A percentile compares a stretch with the other conserved stretches of the same genome.
Evolutionary conservation across 257 asterid genomes (phyloP).

Genomic region (Ballota nigra): DNA sequence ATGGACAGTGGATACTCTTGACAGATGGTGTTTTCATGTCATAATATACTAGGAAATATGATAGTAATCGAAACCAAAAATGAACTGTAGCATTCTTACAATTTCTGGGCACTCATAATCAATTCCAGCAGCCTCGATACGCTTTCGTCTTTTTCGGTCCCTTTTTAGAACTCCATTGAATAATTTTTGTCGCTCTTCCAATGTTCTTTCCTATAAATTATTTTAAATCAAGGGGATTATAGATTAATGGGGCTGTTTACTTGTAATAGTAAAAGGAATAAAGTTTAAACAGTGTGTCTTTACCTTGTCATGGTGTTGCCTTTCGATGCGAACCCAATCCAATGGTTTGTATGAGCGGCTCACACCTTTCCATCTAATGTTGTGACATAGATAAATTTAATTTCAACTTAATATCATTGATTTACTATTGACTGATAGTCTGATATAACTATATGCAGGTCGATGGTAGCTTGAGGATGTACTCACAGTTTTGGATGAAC

Average conservation of each 20-base stretch:
- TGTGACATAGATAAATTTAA: background rate
- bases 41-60: background rate
- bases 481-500: constrained; percentile 83
- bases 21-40: background rate
- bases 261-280: background rate
- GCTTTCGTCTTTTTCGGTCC: constrained; percentile 65
- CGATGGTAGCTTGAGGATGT: constrained; percentile 9
- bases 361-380: constrained; percentile 78
- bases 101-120: constrained; percentile 81
- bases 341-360: constrained; percentile 53
- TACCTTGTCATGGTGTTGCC: constrained; percentile 87
- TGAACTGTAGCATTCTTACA: constrained; percentile 39
- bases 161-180: constrained; percentile 56
- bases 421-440: background rate
- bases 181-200: constrained; percentile 66
- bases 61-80: background rate
- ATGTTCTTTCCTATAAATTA: constrained; percentile 59
- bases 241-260: background rate
- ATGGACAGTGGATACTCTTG: background rate
- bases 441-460: background rate
- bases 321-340: constrained; percentile 72
- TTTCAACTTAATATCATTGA: background rate
- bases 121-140: constrained; percentile 84
- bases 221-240: background rate
- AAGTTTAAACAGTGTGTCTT: background rate